Conservation (phyloP, 176 grass and related monocot genomes). For the Thinopyrum elongatum region DNA sequence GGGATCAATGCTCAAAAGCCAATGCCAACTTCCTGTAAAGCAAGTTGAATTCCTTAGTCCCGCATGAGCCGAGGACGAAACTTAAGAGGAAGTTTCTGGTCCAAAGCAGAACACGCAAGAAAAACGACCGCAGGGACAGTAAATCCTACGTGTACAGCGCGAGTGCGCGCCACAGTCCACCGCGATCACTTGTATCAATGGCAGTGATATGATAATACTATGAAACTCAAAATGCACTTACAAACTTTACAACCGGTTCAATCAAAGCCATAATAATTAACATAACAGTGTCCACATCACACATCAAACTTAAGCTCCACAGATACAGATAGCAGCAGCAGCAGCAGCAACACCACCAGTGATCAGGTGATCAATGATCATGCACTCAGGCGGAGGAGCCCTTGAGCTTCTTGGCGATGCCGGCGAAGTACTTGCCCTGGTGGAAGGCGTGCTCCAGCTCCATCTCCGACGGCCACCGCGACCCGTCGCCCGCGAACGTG, state of each 20-base stretch:
- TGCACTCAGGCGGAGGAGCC: conserved; percentile 37
- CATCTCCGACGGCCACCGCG: conserved; percentile 57
- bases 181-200: not conserved
- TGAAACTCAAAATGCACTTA: not conserved
- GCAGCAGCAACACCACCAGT: not conserved
- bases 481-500: conserved; percentile 71
- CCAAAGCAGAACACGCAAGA: no score
- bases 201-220: not conserved
- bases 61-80: no score
- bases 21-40: no score
- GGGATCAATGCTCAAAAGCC: no score
- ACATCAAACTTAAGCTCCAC: not conserved
- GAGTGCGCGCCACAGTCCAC: no score
- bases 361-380: not conserved
- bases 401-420: conserved; percentile 82
- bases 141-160: no score
- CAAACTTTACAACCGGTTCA: conserved; percentile 22
- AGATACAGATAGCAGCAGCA: not conserved
- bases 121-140: no score
- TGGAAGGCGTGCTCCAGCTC: conserved; percentile 92
- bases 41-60: no score
- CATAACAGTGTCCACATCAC: not conserved
- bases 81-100: no score
- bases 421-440: conserved; percentile 83
- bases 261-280: not conserved